A percentile compares a stretch with the other conserved stretches of the same genome.
These are phyloP conservation scores for Leishmania tarentolae DNA, from an alignment of 208 protist species.

Conservation along the genomic window DNA sequence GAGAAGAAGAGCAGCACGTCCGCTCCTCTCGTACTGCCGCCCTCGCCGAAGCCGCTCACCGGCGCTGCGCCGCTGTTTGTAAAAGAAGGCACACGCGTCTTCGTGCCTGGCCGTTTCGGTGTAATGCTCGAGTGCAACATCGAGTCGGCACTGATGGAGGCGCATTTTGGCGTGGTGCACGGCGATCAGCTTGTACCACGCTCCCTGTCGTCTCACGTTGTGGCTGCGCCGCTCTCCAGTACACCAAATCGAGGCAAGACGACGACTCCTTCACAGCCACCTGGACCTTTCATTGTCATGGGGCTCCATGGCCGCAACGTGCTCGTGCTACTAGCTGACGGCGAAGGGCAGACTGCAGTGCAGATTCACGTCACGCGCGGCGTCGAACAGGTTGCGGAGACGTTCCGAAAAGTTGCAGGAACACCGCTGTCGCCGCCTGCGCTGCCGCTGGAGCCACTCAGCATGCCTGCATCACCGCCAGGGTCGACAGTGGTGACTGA, in stretches of 20 bases:
- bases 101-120: slow-evolving; percentile 42
- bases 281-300: slow-evolving; percentile 30
- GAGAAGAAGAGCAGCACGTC: neutral
- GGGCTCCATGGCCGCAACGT: slow-evolving; percentile 42
- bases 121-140: slow-evolving; percentile 44
- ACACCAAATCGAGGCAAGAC: neutral
- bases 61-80: slow-evolving; percentile 25
- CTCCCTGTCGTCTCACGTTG: neutral
- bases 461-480: neutral
- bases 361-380: slow-evolving; percentile 20
- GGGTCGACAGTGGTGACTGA: neutral
- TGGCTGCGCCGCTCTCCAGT: neutral
- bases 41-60: neutral
- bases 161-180: slow-evolving; percentile 49
- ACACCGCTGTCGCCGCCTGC: slow-evolving; percentile 17
- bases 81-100: slow-evolving; percentile 29
- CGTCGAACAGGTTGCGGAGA: slow-evolving; percentile 18
- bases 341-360: slow-evolving; percentile 23
- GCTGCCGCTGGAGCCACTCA: slow-evolving; percentile 23
- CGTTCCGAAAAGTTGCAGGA: slow-evolving; percentile 38
- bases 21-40: neutral
- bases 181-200: slow-evolving; percentile 38
- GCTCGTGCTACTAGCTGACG: slow-evolving; percentile 45
- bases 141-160: slow-evolving; percentile 16
- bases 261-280: neutral